A percentile compares a stretch with the other conserved stretches of the same genome.
phyloP scores from a whole-genome alignment of 257 asterid species.

The Buddleja alternifolia region DNA sequence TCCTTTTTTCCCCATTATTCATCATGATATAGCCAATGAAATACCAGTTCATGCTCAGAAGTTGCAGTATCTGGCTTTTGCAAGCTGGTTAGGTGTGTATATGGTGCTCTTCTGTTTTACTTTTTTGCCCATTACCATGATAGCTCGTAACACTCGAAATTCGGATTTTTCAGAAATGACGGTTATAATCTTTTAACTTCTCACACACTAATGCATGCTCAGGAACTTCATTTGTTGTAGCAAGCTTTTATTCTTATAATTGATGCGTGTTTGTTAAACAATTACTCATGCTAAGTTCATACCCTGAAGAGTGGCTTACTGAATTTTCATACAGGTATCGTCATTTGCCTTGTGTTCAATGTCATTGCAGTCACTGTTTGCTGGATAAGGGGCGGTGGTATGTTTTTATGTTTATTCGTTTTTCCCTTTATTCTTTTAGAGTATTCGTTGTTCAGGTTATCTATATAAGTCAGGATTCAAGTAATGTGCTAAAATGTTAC shows the following conservation, averaged over 20 bases:
- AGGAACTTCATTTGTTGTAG: no score
- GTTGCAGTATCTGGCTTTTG: slow-evolving; percentile 67
- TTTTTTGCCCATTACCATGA: no score
- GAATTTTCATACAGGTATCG: slow-evolving; percentile 65
- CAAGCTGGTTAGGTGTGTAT: slow-evolving; percentile 67
- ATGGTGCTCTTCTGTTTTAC: no score
- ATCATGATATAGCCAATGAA: slow-evolving; percentile 66
- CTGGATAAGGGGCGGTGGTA: slow-evolving; percentile 96
- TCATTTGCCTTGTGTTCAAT: slow-evolving; percentile 90
- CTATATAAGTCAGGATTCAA: not conserved
- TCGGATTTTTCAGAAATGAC: no score
- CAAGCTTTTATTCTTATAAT: no score
- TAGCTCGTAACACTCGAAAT: no score
- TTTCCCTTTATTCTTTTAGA: not conserved
- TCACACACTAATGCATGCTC: no score
- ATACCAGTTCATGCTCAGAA: slow-evolving; percentile 68
- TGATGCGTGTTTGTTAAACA: no score
- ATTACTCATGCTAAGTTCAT: no score
- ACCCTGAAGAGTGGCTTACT: not conserved
- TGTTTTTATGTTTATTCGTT: slow-evolving; percentile 30
- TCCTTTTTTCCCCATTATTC: slow-evolving; percentile 63
- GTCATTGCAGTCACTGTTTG: slow-evolving; percentile 77
- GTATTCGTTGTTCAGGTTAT: slow-evolving; percentile 1
- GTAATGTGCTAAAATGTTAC: slow-evolving; percentile 27
- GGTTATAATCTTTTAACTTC: no score